These are phyloP conservation scores for Apiospora sp. DNA, from an alignment of 2,329 filamentous ascomycete species.

Conservation along the genomic window DNA sequence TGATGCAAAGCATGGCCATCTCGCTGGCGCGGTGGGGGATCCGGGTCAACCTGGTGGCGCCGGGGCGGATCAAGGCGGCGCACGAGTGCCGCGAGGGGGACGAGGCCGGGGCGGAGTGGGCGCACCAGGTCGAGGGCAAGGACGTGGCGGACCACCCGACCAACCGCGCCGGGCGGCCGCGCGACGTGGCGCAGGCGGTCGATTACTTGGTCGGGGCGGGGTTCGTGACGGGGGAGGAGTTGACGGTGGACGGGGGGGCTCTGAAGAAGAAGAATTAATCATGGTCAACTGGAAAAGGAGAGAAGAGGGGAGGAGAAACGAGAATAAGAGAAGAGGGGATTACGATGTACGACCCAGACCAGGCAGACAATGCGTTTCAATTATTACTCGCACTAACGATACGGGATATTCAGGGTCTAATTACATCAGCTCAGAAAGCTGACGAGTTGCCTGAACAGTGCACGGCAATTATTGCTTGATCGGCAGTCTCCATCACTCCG, in stretches of 20 bases:
- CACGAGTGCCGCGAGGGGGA: slow-evolving; percentile 55
- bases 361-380: background rate
- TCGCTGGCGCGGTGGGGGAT: slow-evolving; percentile 43
- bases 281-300: background rate
- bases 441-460: background rate
- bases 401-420: background rate
- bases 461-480: background rate
- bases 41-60: slow-evolving; percentile 50
- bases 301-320: background rate
- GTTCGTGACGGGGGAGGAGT: slow-evolving; percentile 41
- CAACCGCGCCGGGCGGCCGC: slow-evolving; percentile 53
- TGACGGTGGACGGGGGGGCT: slow-evolving; percentile 40
- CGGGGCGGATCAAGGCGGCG: slow-evolving; percentile 54
- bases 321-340: background rate
- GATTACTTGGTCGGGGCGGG: slow-evolving; percentile 45
- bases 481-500: background rate
- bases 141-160: slow-evolving; percentile 52
- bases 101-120: slow-evolving; percentile 47
- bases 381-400: background rate
- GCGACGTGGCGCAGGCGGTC: slow-evolving; percentile 53
- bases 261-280: slow-evolving; percentile 35
- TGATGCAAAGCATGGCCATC: slow-evolving; percentile 48
- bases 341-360: background rate
- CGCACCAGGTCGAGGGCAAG: slow-evolving; percentile 41
- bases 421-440: background rate